phyloP scores from a whole-genome alignment of 306 rosid species.

The Dryas octopetala region DNA sequence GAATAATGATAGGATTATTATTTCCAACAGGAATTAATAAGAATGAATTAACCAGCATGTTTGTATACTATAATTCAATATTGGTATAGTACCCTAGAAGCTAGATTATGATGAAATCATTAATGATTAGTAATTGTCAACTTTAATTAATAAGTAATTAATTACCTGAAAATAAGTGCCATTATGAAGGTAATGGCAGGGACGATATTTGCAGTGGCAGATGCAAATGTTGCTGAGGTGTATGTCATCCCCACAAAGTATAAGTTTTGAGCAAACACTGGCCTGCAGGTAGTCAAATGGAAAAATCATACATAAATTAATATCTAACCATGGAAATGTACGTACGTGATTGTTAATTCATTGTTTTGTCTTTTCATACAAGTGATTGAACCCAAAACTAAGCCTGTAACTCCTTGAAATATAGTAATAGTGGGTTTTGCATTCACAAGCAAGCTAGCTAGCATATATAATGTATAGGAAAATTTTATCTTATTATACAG shows the following conservation, averaged over 20 bases:
- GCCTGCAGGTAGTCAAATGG: conserved; percentile 41
- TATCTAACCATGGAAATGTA: neutral
- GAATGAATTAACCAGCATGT: too few relatives aligned
- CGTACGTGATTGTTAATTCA: neutral
- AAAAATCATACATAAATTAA: neutral
- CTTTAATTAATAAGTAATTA: neutral
- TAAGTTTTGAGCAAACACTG: conserved; percentile 88
- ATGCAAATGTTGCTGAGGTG: conserved; percentile 85
- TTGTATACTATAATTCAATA: neutral
- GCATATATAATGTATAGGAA: too few relatives aligned
- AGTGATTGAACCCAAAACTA: too few relatives aligned
- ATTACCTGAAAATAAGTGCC: conserved; percentile 84
- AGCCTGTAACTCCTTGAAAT: too few relatives aligned
- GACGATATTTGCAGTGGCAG: conserved; percentile 87
- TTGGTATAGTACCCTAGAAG: neutral
- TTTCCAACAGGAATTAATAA: too few relatives aligned
- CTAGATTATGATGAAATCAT: too few relatives aligned
- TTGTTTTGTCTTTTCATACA: too few relatives aligned
- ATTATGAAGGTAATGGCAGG: conserved; percentile 91
- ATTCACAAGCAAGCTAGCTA: too few relatives aligned
- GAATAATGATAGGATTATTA: neutral
- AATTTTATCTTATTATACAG: too few relatives aligned
- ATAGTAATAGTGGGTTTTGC: too few relatives aligned
- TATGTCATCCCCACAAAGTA: conserved; percentile 82
- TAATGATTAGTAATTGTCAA: too few relatives aligned